Evolutionary conservation across 164 flowering plant species (phyloP).

Genomic region (Stephania cephalantha): DNA sequence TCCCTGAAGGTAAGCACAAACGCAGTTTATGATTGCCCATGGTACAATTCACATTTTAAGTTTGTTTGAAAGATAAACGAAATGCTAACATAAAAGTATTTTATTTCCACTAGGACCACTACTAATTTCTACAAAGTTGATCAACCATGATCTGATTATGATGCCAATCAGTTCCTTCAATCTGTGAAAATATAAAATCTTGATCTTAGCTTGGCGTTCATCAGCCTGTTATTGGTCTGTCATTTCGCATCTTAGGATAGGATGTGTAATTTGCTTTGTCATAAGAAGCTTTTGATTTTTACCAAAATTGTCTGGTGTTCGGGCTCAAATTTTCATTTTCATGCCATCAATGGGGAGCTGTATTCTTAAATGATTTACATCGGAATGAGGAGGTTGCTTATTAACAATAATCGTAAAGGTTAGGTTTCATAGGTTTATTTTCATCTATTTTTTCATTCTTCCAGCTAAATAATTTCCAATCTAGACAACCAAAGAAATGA

Average conservation of each 20-base stretch:
- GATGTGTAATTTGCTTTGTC: background rate
- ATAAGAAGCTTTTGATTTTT: background rate
- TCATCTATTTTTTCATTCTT: background rate
- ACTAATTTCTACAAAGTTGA: background rate
- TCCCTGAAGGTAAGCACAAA: too few species aligned
- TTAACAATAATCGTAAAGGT: background rate
- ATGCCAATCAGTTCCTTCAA: too few species aligned
- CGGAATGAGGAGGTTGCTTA: background rate
- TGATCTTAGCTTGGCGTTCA: too few species aligned
- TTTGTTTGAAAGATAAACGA: background rate
- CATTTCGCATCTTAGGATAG: background rate
- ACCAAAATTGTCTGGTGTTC: background rate
- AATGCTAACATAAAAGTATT: background rate
- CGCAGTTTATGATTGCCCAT: too few species aligned
- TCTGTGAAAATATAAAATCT: too few species aligned
- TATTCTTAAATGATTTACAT: background rate
- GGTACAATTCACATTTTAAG: too few species aligned
- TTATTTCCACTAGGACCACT: background rate
- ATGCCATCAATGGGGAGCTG: background rate
- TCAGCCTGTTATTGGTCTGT: background rate
- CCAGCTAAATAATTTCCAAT: background rate
- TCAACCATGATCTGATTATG: background rate
- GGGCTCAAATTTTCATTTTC: background rate
- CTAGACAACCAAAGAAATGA: background rate
- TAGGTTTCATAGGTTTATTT: background rate